phyloP scores from a whole-genome alignment of 768 basidiomycete species.

The Favolaschia claudopus region DNA sequence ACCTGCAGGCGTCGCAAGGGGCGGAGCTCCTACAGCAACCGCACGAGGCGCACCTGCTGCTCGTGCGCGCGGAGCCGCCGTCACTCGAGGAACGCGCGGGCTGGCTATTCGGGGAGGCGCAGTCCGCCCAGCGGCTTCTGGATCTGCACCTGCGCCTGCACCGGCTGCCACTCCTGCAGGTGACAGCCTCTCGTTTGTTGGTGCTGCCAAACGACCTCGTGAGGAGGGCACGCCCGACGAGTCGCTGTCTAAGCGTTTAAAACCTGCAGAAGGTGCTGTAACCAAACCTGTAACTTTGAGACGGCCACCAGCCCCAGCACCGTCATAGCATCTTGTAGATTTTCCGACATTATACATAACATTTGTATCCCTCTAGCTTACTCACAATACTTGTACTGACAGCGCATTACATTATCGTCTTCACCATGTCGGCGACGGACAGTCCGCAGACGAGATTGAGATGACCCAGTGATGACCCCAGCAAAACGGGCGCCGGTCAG shows the following conservation, averaged over 20 bases:
- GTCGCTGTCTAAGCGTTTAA: conserved; percentile 71
- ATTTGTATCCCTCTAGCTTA: not conserved
- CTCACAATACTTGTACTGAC: conserved; percentile 24
- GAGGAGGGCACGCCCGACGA: conserved; percentile 64
- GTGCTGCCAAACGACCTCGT: conserved; percentile 73
- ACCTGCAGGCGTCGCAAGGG: conserved; percentile 22
- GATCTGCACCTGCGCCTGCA: conserved; percentile 33
- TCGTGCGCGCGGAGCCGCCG: conserved; percentile 30
- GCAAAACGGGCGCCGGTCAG: too few relatives aligned
- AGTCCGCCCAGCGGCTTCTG: conserved; percentile 27
- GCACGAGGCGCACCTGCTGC: conserved; percentile 32
- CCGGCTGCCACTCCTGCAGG: conserved; percentile 45
- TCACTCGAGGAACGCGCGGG: conserved; percentile 19
- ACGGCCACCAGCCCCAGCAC: conserved; percentile 34
- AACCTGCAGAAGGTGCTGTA: conserved; percentile 53
- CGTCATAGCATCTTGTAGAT: not conserved
- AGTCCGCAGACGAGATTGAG: too few relatives aligned
- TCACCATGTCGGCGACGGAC: too few relatives aligned
- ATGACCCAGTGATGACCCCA: too few relatives aligned
- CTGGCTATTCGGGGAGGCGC: conserved; percentile 42
- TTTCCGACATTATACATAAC: not conserved
- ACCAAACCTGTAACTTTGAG: conserved; percentile 39
- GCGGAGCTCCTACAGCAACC: conserved; percentile 12
- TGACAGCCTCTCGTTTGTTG: conserved; percentile 59
- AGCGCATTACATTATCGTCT: too few relatives aligned